These are phyloP conservation scores for Cladosporium sp. DNA, from an alignment of 2,329 filamentous ascomycete species.

Conservation along the genomic window DNA sequence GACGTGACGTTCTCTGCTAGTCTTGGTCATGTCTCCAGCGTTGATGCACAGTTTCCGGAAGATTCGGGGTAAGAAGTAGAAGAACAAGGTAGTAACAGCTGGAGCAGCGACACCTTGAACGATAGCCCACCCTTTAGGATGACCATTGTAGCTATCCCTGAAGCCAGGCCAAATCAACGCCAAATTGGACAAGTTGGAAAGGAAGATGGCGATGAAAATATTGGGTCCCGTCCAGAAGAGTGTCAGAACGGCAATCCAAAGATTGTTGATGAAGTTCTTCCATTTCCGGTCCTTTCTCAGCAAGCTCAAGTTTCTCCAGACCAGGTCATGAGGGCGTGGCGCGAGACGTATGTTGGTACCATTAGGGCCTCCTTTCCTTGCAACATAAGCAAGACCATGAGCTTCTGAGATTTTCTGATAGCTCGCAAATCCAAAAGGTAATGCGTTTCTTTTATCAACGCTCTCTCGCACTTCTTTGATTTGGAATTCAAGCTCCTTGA, in stretches of 20 bases:
- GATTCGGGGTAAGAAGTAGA: conserved; percentile 82
- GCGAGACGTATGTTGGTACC: conserved; percentile 77
- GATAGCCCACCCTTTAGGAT: conserved; percentile 74
- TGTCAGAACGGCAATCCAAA: conserved; percentile 82
- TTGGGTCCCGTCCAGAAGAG: conserved; percentile 89
- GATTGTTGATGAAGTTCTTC: conserved; percentile 73
- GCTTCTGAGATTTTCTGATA: conserved; percentile 87
- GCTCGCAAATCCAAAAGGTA: conserved; percentile 92
- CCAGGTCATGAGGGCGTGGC: conserved; percentile 84
- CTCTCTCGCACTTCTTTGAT: conserved; percentile 80
- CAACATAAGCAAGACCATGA: conserved; percentile 80
- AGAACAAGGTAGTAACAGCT: conserved; percentile 81
- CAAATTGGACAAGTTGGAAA: conserved; percentile 81
- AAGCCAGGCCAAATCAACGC: conserved; percentile 79
- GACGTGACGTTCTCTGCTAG: conserved; percentile 86
- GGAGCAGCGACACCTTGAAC: conserved; percentile 91
- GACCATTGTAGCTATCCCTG: conserved; percentile 58
- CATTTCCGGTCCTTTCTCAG: conserved; percentile 67
- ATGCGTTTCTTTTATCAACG: conserved; percentile 83
- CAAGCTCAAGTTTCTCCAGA: conserved; percentile 90
- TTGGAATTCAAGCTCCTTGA: conserved; percentile 76
- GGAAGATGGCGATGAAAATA: conserved; percentile 88
- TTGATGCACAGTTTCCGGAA: conserved; percentile 83
- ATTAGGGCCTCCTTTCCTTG: conserved; percentile 76
- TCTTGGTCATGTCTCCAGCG: conserved; percentile 89